Percentiles rank a stretch among this genome's conserved stretches.
phyloP scores from a whole-genome alignment of 768 basidiomycete genomes.

The Leccinum boreale region DNA sequence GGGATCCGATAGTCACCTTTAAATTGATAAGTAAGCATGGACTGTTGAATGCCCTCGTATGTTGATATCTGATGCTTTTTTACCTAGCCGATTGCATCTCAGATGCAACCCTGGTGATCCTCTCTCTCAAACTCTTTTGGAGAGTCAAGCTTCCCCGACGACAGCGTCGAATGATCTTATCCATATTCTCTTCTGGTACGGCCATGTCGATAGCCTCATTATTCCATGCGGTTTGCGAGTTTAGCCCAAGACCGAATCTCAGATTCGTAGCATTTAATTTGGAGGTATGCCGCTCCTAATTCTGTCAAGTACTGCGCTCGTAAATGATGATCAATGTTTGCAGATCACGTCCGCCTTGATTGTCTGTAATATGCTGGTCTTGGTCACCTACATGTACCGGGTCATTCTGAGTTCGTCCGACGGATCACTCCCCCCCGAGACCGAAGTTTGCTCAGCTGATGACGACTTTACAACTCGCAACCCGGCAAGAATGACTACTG shows the following conservation, averaged over 20 bases:
- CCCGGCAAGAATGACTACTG: background rate
- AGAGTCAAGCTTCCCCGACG: conserved; percentile 9
- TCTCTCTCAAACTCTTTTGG: conserved; percentile 8
- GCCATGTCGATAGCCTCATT: conserved; percentile 5
- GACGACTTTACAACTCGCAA: background rate
- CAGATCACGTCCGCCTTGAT: background rate
- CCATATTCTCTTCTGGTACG: conserved; percentile 8
- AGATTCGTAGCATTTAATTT: background rate
- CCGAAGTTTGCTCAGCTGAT: background rate
- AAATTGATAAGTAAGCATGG: background rate
- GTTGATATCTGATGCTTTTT: background rate
- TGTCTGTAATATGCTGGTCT: conserved; percentile 14
- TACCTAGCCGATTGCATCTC: background rate
- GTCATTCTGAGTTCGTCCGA: background rate
- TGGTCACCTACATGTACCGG: conserved; percentile 13
- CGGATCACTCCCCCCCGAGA: background rate
- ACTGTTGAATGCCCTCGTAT: background rate
- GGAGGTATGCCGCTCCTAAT: background rate
- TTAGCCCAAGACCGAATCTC: background rate
- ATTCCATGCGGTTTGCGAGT: background rate
- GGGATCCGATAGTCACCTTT: background rate
- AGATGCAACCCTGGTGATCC: background rate
- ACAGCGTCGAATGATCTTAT: conserved; percentile 18
- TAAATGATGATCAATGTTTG: background rate
- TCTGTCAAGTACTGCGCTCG: background rate